These are phyloP conservation scores for Phyllosticta paracitricarpa DNA, from an alignment of 2,329 filamentous ascomycete species.

Conservation along the genomic window DNA sequence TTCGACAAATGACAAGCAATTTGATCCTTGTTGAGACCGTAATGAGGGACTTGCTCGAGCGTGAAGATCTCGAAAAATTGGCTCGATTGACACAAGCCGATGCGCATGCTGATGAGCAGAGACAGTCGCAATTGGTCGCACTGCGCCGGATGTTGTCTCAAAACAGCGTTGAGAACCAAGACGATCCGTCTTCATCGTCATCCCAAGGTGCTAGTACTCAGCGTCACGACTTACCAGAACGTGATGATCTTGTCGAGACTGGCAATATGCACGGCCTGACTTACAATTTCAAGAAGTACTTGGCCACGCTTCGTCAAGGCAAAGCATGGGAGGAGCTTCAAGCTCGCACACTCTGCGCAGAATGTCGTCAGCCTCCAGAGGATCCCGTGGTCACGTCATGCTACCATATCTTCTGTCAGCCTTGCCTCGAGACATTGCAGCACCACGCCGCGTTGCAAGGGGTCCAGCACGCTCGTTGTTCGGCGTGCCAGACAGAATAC, in stretches of 20 bases:
- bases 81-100: constrained; percentile 21
- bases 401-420: constrained; percentile 45
- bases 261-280: constrained; percentile 28
- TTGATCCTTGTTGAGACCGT: constrained; percentile 38
- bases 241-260: constrained; percentile 6
- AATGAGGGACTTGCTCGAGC: constrained; percentile 35
- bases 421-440: constrained; percentile 33
- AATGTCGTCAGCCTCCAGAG: constrained; percentile 32
- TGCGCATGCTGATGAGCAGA: neutral
- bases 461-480: neutral
- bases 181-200: neutral
- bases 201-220: neutral
- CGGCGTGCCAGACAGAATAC: neutral
- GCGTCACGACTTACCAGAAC: neutral
- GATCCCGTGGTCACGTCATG: constrained; percentile 41
- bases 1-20: constrained; percentile 44
- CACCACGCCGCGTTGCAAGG: constrained; percentile 17
- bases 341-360: constrained; percentile 34
- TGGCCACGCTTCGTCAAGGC: constrained; percentile 25
- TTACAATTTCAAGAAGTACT: constrained; percentile 32
- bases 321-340: constrained; percentile 28
- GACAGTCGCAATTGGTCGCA: neutral
- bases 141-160: neutral
- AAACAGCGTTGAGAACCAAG: neutral
- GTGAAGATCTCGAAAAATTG: constrained; percentile 37